A percentile compares a stretch with the other conserved stretches of the same genome.
Evolutionary conservation across 1,139 yeast species (phyloP).

Genomic region (Pichia sp.): DNA sequence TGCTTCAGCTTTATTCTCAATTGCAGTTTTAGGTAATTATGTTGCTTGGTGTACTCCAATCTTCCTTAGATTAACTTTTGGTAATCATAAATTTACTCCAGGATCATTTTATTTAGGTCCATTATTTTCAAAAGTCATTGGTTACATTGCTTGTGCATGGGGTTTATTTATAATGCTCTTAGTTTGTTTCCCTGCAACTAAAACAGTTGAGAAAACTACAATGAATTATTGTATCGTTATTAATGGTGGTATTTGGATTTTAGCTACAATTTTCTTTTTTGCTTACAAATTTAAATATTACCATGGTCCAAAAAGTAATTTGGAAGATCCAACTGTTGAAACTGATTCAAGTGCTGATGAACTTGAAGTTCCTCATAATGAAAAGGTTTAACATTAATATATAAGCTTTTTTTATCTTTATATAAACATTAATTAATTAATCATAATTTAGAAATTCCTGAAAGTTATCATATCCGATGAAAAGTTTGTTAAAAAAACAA

Average conservation of each 20-base stretch:
- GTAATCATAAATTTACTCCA: constrained; percentile 46
- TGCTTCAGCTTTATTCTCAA: constrained; percentile 52
- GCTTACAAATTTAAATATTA: constrained; percentile 42
- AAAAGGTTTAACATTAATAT: constrained; percentile 2
- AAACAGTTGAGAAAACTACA: constrained; percentile 31
- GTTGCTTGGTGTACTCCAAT: constrained; percentile 57
- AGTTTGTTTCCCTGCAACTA: constrained; percentile 34
- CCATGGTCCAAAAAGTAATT: constrained; percentile 44
- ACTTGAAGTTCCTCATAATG: neutral
- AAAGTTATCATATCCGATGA: no score
- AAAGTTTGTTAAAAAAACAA: no score
- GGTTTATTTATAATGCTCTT: constrained; percentile 30
- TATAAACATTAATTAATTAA: neutral
- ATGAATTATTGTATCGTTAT: constrained; percentile 59
- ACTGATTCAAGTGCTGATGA: constrained; percentile 12
- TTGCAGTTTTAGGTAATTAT: constrained; percentile 53
- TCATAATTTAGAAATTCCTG: no score
- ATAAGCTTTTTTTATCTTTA: no score
- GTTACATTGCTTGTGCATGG: constrained; percentile 29
- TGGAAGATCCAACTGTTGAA: constrained; percentile 19
- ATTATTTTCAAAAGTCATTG: constrained; percentile 37
- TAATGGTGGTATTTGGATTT: constrained; percentile 42
- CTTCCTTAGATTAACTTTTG: constrained; percentile 40
- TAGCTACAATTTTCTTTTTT: constrained; percentile 38
- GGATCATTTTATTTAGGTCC: constrained; percentile 60